Percentiles rank a stretch among this genome's conserved stretches.
phyloP scores from a whole-genome alignment of 1,284 basidiomycete species.

The Cutaneotrichosporon mucoides region DNA sequence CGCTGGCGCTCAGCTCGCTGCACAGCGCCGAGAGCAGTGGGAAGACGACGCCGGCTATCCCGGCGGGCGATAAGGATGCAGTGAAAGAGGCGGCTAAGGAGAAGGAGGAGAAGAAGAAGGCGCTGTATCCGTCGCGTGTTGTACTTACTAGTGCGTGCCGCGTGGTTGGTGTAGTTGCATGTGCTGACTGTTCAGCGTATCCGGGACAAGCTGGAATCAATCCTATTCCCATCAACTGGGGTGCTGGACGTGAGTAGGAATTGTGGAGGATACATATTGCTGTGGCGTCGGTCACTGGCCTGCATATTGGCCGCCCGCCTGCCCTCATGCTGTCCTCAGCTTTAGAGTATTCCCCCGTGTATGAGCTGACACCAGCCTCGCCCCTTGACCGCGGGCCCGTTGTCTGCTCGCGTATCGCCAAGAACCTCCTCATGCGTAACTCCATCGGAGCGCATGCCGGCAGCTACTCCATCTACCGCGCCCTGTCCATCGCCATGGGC shows the following conservation, averaged over 20 bases:
- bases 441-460: conserved; percentile 91
- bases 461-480: conserved; percentile 90
- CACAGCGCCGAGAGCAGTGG: not conserved
- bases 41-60: not conserved
- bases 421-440: conserved; percentile 83
- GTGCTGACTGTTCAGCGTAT: conserved; percentile 55
- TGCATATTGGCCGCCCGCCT: too few species aligned
- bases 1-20: conserved; percentile 16
- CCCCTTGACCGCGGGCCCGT: conserved; percentile 67
- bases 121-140: conserved; percentile 36
- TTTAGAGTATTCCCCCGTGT: too few species aligned
- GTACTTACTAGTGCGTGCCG: conserved; percentile 35
- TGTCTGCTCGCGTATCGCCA: conserved; percentile 79
- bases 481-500: conserved; percentile 85
- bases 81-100: conserved; percentile 6
- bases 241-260: conserved; percentile 54
- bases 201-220: conserved; percentile 68
- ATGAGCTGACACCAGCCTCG: conserved; percentile 22
- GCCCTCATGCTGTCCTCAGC: too few species aligned
- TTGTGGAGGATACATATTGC: too few species aligned
- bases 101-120: conserved; percentile 22
- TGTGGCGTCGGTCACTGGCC: too few species aligned
- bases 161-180: not conserved
- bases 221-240: conserved; percentile 78
- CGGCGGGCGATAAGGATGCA: not conserved